Percentiles rank a stretch among this genome's conserved stretches.
Conservation (phyloP, 1,284 basidiomycete species). For the Leucoagaricus sp. region DNA sequence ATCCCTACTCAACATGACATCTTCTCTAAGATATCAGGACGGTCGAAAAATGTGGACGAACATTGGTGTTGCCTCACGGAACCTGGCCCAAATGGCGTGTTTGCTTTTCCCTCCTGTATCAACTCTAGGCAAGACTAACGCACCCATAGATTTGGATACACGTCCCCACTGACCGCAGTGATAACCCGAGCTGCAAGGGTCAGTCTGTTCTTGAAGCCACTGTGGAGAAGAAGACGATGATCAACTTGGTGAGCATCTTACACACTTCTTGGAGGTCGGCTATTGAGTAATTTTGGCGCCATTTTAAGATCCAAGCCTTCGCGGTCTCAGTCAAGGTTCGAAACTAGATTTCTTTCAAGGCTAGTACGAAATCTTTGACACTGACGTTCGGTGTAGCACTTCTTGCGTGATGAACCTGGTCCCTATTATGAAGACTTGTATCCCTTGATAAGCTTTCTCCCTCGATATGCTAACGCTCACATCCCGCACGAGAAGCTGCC, state of each 20-base stretch:
- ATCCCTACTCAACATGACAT: not conserved
- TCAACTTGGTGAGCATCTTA: conserved; percentile 53
- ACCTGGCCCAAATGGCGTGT: conserved; percentile 53
- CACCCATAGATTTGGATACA: conserved; percentile 60
- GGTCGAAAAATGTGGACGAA: conserved; percentile 66
- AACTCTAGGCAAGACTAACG: not conserved
- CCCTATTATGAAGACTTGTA: conserved; percentile 69
- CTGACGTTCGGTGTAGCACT: conserved; percentile 46
- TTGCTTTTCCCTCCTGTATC: not conserved
- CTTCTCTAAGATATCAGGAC: conserved; percentile 52
- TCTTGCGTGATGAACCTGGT: conserved; percentile 60
- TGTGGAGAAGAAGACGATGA: conserved; percentile 75
- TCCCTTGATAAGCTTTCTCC: conserved; percentile 61
- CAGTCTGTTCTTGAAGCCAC: conserved; percentile 47
- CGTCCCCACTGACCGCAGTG: conserved; percentile 47
- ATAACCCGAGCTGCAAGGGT: conserved; percentile 34
- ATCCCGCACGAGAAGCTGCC: conserved; percentile 52
- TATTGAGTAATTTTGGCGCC: not conserved
- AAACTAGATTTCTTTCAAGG: conserved; percentile 19
- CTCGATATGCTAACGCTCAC: conserved; percentile 48
- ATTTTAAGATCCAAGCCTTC: conserved; percentile 57
- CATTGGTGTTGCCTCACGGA: conserved; percentile 53
- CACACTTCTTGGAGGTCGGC: not conserved
- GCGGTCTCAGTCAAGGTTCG: conserved; percentile 60
- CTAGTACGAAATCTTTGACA: conserved; percentile 27